Evolutionary conservation across 805 yeast genomes (phyloP).

Genomic region (Pichia scutulata): DNA sequence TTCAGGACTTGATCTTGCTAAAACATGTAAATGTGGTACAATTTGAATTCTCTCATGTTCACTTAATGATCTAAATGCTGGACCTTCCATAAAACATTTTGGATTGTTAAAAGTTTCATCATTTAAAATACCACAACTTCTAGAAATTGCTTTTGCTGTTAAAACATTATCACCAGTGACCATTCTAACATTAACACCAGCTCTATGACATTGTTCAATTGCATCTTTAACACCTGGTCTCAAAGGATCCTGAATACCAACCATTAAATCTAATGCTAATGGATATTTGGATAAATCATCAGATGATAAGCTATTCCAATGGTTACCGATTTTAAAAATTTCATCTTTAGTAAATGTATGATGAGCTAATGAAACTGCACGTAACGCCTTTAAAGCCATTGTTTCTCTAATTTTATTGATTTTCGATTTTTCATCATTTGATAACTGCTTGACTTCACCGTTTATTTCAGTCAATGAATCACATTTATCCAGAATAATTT

Average conservation of each 20-base stretch:
- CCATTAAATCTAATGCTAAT: constrained; percentile 59
- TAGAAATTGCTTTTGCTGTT: constrained; percentile 89
- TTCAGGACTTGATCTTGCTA: constrained; percentile 94
- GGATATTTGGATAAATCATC: constrained; percentile 8
- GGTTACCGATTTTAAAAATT: constrained; percentile 17
- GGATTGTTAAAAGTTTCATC: constrained; percentile 45
- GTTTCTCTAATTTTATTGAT: constrained; percentile 27
- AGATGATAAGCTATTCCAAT: constrained; percentile 35
- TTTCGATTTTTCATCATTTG: constrained; percentile 5
- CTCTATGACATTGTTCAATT: constrained; percentile 73
- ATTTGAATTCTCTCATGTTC: constrained; percentile 46
- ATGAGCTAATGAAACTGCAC: constrained; percentile 88
- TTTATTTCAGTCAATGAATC: constrained; percentile 18
- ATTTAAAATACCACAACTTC: constrained; percentile 69
- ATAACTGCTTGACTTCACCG: constrained; percentile 2
- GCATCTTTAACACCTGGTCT: constrained; percentile 88
- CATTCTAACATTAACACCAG: constrained; percentile 95
- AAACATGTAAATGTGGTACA: constrained; percentile 71
- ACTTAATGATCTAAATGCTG: constrained; percentile 65
- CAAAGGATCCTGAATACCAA: constrained; percentile 94
- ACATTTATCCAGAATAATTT: constrained; percentile 64
- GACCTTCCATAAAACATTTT: constrained; percentile 84
- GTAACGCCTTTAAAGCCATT: constrained; percentile 71
- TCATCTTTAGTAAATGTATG: constrained; percentile 41
- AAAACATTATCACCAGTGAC: constrained; percentile 93